phyloP scores from a whole-genome alignment of 225 moss, liverwort and hornwort species.

The Sphagnum tenellum region DNA sequence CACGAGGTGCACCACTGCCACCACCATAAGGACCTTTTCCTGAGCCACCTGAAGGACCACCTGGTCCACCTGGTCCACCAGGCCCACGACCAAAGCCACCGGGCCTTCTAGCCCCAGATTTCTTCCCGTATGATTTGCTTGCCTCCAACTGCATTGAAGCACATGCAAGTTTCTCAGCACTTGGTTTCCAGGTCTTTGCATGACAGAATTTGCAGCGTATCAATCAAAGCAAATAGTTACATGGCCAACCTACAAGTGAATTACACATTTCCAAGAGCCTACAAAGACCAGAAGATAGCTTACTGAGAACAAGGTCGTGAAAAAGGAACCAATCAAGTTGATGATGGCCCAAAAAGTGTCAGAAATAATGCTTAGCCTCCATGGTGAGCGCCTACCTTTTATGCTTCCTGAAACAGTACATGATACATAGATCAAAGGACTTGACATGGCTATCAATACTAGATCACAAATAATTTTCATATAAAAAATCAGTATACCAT shows the following conservation, averaged over 20 bases:
- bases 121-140: slow-evolving; percentile 37
- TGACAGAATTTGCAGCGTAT: too few relatives aligned
- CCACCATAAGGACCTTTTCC: slow-evolving; percentile 21
- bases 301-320: slow-evolving; percentile 53
- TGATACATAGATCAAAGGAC: too few relatives aligned
- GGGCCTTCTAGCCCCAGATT: slow-evolving; percentile 22
- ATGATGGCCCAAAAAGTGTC: slow-evolving; percentile 28
- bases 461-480: too few relatives aligned
- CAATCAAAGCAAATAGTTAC: too few relatives aligned
- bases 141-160: slow-evolving; percentile 39
- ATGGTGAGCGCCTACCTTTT: slow-evolving; percentile 29
- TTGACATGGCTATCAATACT: too few relatives aligned
- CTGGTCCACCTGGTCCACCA: slow-evolving; percentile 40
- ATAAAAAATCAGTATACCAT: neutral
- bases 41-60: slow-evolving; percentile 32
- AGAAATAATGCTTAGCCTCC: slow-evolving; percentile 48
- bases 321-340: slow-evolving; percentile 17
- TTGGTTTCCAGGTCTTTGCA: too few relatives aligned
- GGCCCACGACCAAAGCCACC: slow-evolving; percentile 32
- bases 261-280: neutral
- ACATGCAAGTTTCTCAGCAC: too few relatives aligned
- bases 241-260: neutral
- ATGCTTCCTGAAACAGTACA: slow-evolving; percentile 24
- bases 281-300: neutral
- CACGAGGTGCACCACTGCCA: slow-evolving; percentile 12